Base-by-base conservation (phyloP, 177 flowering plant genomes). In the Vitis hybrid region DNA sequence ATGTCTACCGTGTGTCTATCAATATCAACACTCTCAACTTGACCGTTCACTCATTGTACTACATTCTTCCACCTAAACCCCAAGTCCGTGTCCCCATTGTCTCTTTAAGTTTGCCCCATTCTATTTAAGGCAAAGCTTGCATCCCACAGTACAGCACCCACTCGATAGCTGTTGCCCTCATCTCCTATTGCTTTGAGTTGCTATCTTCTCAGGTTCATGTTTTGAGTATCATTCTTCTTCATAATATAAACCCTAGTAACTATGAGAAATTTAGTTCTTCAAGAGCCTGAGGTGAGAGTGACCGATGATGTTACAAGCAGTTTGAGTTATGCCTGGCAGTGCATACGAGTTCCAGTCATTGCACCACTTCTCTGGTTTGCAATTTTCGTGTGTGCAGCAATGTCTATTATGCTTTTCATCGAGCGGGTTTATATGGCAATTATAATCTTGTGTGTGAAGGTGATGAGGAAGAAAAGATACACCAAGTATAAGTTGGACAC, bases 391-490 rank as follows among this genome's bases (percentile, higher is more conserved):
- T 88, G 94, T 71, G 75, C 80, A 10, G 77, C 55, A 15, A 88
- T 87, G 90, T 90, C 95, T 7, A 29, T 84, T 10, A 87, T 90
- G 91, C 82, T 90, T 50, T 88, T 90, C 71, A 12, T 78, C 1
- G 92, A 90, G 66, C 67, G 92, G 14, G 82, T 90, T 13, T 87
- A 80, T 74, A 88, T 88, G 95, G 84, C 84, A 1, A 59, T 78
- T 14, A 88, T 88, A 50, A 83, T 86, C 45, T 5, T 77, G 1
- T 61, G 26, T 50, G 88, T 87, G 0, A 87, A 87, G 50, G 22
- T 79, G 48, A 56, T 82, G 50, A 74, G 87, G 45, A 77, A 68
- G 78, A 85, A 88, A 69, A 72, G 79, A 15, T 80, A 84, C 60
- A 84, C 80, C 10, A 76, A 77, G 73, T 88, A 85, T 54, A 81